phyloP scores from a whole-genome alignment of 805 yeast species.

The Lipomyces chichibuensis region DNA sequence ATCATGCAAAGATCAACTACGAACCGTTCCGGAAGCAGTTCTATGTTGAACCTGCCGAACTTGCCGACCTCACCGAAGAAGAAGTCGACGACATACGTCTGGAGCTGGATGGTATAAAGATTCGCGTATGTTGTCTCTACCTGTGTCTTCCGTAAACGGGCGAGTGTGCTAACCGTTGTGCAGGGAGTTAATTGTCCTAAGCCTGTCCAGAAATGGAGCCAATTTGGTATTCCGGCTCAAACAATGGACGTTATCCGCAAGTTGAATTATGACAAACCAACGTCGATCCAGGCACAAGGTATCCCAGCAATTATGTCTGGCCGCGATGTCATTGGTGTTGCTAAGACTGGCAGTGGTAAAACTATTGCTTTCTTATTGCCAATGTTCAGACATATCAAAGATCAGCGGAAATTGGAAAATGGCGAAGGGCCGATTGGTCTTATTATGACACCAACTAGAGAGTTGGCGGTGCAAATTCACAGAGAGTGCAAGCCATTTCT shows the following conservation, averaged over 20 bases:
- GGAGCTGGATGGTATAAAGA: constrained; percentile 64
- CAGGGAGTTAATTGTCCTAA: constrained; percentile 58
- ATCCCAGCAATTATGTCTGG: constrained; percentile 91
- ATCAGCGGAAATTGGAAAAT: constrained; percentile 57
- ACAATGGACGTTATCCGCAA: constrained; percentile 57
- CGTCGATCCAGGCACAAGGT: constrained; percentile 89
- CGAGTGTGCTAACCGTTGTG: neutral
- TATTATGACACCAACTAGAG: constrained; percentile 89
- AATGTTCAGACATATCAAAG: constrained; percentile 77
- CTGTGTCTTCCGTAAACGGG: neutral
- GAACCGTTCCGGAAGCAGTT: constrained; percentile 63
- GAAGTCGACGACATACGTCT: constrained; percentile 61
- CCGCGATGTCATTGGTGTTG: constrained; percentile 86
- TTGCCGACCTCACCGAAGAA: constrained; percentile 52
- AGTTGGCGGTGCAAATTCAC: constrained; percentile 80
- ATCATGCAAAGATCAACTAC: constrained; percentile 52
- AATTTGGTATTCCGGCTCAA: constrained; percentile 71
- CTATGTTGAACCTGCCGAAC: constrained; percentile 62
- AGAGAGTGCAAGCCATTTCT: constrained; percentile 67
- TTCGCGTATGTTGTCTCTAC: constrained; percentile 43
- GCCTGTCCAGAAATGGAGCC: constrained; percentile 79
- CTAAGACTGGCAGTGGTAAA: constrained; percentile 96
- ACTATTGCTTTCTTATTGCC: constrained; percentile 88
- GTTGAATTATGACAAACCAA: constrained; percentile 63
- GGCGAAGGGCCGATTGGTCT: constrained; percentile 77